Evolutionary conservation across 2,329 filamentous ascomycete species (phyloP), one percentile per base, ranked within the genome.

Genomic region (Hymenoscyphus linearis): DNA sequence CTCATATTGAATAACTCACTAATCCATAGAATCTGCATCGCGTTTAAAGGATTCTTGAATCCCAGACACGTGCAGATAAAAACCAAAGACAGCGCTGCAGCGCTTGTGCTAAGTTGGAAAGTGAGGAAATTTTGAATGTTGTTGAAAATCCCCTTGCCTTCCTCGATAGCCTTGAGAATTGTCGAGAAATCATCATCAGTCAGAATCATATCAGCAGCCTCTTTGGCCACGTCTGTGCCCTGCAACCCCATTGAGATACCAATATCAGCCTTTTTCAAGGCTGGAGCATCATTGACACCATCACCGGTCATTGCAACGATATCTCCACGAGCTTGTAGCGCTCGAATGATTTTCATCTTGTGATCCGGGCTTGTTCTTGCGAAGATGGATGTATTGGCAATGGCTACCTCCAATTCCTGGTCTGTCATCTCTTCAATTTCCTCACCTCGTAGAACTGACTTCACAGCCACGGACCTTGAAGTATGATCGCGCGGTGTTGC

Each of bases 1-100:
- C 35, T 3, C 34, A 18, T 56, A 58, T 22, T 26, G 25, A 50
- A 53, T 6, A 13, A 84, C 91, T 79, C 79, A 97, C 93, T 99
- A 72, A 99, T 99, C 95, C 95, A 99, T 50, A 99, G 83, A 78
- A 99, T 99, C 78, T 99, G 95, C 95, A 99, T 99, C 56, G 95
- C 92, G 74, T 99, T 99, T 63, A 99, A 81, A 53, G 95, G 96
- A 73, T 95, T 96, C 76, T 91, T 93, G 78, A 96, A 95, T 44
- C 95, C 95, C 64, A 97, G 83, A 68, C 91, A 89, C 34, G 92
- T 97, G 80, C 93, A 97, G 70, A 99, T 76, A 67, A 99, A 85
- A 18, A 99, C 95, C 59, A 99, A 81, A 61, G 90, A 91, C 67
- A 99, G 80, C 64, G 95, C 92, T 59, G 96, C 95, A 22, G 96